A percentile compares a stretch with the other conserved stretches of the same genome.
These are phyloP conservation scores for Rhododendron mucronatum DNA, from an alignment of 148 eudicot genomes.

Conservation along the genomic window DNA sequence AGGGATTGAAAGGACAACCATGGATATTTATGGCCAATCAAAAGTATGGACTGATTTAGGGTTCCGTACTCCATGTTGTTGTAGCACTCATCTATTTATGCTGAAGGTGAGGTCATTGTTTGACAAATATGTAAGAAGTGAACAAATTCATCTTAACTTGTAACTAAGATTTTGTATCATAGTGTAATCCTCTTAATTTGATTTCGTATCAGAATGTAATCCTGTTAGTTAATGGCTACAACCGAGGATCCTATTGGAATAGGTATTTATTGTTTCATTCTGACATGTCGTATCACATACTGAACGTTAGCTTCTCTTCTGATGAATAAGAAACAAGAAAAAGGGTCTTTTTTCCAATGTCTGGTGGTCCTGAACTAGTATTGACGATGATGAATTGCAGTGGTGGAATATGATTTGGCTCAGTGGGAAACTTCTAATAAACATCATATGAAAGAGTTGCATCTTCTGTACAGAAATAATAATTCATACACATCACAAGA, in stretches of 20 bases:
- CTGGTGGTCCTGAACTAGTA: not conserved
- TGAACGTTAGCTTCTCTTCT: not conserved
- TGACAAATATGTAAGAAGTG: not conserved
- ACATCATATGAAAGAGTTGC: not conserved
- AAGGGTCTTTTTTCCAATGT: not conserved
- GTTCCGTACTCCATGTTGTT: not conserved
- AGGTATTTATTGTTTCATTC: not conserved
- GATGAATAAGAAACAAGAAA: not conserved
- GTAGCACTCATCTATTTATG: not conserved
- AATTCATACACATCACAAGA: not conserved
- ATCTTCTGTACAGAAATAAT: not conserved
- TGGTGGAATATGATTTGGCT: not conserved
- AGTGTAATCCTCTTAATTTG: not conserved
- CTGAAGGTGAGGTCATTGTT: not conserved
- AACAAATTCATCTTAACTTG: not conserved
- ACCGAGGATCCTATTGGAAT: not conserved
- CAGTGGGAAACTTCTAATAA: not conserved
- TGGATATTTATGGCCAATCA: not conserved
- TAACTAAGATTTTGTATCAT: not conserved
- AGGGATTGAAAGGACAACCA: not conserved
- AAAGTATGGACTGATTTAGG: not conserved
- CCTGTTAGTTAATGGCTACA: not conserved
- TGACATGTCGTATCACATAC: not conserved
- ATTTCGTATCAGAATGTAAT: not conserved
- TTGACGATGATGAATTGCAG: not conserved